phyloP scores from a whole-genome alignment of 2,329 filamentous ascomycete species.

The Hymenoscyphus repandus region DNA sequence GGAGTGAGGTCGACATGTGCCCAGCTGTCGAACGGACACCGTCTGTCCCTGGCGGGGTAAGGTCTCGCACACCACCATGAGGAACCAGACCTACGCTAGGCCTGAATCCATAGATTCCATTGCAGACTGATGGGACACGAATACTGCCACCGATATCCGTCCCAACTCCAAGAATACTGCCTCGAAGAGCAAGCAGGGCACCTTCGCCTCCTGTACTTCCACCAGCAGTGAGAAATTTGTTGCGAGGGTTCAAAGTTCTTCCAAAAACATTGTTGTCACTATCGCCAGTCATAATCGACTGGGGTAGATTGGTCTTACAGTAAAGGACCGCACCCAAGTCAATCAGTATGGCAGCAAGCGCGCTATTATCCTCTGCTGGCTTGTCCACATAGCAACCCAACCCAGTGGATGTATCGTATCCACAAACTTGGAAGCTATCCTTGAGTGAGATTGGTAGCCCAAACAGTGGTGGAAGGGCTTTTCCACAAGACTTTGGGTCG shows the following conservation, averaged over 20 bases:
- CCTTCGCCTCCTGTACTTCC: conserved; percentile 63
- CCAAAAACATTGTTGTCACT: conserved; percentile 58
- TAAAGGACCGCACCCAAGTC: conserved; percentile 61
- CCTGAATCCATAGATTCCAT: conserved; percentile 47
- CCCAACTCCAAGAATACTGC: conserved; percentile 51
- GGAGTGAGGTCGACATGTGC: conserved; percentile 37
- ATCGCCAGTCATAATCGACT: conserved; percentile 50
- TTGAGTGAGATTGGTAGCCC: conserved; percentile 55
- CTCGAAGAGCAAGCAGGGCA: conserved; percentile 52
- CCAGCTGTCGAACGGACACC: conserved; percentile 42
- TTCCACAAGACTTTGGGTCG: conserved; percentile 33
- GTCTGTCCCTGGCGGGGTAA: conserved; percentile 46
- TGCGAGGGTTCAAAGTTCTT: conserved; percentile 56
- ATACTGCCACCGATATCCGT: conserved; percentile 54
- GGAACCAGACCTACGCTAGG: conserved; percentile 31
- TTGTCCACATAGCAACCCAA: conserved; percentile 50
- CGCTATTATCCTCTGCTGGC: conserved; percentile 47
- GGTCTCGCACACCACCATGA: conserved; percentile 40
- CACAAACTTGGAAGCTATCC: conserved; percentile 55
- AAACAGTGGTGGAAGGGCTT: conserved; percentile 53
- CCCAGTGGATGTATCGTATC: conserved; percentile 46
- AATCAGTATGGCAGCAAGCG: conserved; percentile 52
- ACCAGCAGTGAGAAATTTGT: conserved; percentile 54
- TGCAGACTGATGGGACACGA: conserved; percentile 42
- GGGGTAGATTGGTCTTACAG: conserved; percentile 65